Base-by-base conservation (phyloP, 768 basidiomycete species). In the Hygrocybe punicea region DNA sequence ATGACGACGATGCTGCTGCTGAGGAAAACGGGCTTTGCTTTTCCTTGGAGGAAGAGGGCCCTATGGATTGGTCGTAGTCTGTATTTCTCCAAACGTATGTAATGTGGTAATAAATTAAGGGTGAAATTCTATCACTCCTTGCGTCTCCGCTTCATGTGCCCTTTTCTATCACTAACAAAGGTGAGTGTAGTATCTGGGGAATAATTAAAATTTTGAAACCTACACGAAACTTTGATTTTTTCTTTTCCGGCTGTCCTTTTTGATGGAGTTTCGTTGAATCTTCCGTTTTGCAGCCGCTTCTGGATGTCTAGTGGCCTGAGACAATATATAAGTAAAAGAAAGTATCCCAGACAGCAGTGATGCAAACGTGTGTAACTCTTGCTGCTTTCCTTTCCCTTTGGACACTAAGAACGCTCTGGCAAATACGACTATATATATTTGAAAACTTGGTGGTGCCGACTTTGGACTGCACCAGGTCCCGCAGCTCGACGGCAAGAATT, bases 401-500 rank as follows among this genome's bases (percentile, higher is more conserved):
- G 13, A 91, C 79, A 23, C 77, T 80, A 21, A 86, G 71, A 1
- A 83, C 82, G 29, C 81, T 76, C 66, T 93, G 87, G 37, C 93
- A 80, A 54, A 98, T 87, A 58, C 81, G 81, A 62, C 85, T 93
- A 75, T 97, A 97, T 0, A 81, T 80, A 10, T 71, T 69, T 1
- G 93, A 83, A 70, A 97, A 98, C 62, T 81, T 84, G 7, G 89
- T 89, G n/a, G 85, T 83, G 34, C 95, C 94, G 44, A 98, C 87
- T 79, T 92, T 93, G 46, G 73, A 70, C 68, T 94, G 95, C 3
- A 99, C 73, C 6, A 98, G 81, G 55, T 94, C 93, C 60, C 91
- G 88, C 21, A 98, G 74, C 70, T 99, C 95, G 10, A 80, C 74
- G 2, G 90, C 86, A 0, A 91, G 78, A 1, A 82, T 83, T 69